A percentile compares a stretch with the other conserved stretches of the same genome.
Conservation (phyloP, 306 rosid species). For the Dryas octopetala region DNA sequence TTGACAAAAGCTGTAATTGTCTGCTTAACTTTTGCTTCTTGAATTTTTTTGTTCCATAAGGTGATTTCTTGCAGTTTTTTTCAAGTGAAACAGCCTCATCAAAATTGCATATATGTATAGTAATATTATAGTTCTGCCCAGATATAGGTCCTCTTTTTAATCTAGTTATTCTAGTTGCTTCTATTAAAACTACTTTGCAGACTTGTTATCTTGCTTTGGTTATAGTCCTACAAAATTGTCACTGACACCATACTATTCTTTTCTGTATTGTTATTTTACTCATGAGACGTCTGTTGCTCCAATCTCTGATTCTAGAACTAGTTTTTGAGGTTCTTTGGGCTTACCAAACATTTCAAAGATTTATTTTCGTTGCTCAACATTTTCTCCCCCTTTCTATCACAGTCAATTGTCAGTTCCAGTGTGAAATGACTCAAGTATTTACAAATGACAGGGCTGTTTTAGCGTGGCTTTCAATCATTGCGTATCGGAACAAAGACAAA, state of each 20-base stretch:
- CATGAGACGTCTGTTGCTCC: not conserved
- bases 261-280: not conserved
- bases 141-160: not conserved
- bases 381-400: not conserved
- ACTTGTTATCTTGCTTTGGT: not conserved
- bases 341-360: not conserved
- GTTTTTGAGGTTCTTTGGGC: not conserved
- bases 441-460: constrained; percentile 77
- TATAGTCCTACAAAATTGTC: not conserved
- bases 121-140: not conserved
- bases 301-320: not conserved
- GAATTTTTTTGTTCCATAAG: not conserved
- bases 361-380: not conserved
- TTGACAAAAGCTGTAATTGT: not conserved
- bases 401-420: constrained; percentile 18
- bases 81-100: not conserved
- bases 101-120: not conserved
- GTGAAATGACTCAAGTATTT: constrained; percentile 22
- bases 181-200: not conserved
- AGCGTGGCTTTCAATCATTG: constrained; percentile 96
- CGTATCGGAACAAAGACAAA: constrained; percentile 80
- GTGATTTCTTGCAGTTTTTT: not conserved
- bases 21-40: constrained; percentile 1
- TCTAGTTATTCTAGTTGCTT: not conserved
- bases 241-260: not conserved